Evolutionary conservation across 805 yeast species (phyloP), one percentile per base, ranked within the genome.

Genomic region (Cyberlindnera sargentensis): DNA sequence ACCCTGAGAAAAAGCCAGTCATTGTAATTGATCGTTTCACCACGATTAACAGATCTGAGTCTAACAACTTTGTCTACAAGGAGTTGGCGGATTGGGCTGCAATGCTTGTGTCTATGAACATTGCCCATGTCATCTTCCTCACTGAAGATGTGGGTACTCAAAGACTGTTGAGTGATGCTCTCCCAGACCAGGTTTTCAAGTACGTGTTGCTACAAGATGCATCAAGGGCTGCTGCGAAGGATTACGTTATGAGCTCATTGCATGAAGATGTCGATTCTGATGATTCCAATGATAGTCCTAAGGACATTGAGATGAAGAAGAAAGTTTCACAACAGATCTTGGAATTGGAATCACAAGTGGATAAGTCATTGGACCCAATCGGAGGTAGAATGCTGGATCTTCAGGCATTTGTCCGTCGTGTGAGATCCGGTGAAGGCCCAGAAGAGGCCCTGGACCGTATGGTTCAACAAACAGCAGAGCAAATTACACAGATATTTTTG

Each of bases 301-400:
- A 57, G 7, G 55, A 57, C 8, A 60, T 56, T 31, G 48, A 56
- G 28, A 45, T 41, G 23, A 34, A 44, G 34, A 47, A 44, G 7
- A 34, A 40, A 3, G 20, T 46, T 3, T 26, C 31, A 10, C 24
- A 34, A 36, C 45, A 36, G 37, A 47, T 40, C 32, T 48, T 52
- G 5, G 51, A 53, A 24, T 48, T 61, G 5, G 47, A 52, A 9
- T 47, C 57, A 2, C 71, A 70, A 8, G 68, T 89, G 25, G 81
- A 77, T 25, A 63, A 66, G 5, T 73, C 81, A 30, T 65, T 90
- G 31, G 77, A 68, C 27, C 95, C 95, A 9, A 65, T 93, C 27
- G 99, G 99, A 23, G 99, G 99, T 34, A 78, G 99, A 49, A 84
- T 91, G 90, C 71, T 89, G 37, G 99, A 93, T 61, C 70, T 93